These are phyloP conservation scores for Ophiocordyceps australis DNA, from an alignment of 2,329 filamentous ascomycete genomes.

Conservation along the genomic window DNA sequence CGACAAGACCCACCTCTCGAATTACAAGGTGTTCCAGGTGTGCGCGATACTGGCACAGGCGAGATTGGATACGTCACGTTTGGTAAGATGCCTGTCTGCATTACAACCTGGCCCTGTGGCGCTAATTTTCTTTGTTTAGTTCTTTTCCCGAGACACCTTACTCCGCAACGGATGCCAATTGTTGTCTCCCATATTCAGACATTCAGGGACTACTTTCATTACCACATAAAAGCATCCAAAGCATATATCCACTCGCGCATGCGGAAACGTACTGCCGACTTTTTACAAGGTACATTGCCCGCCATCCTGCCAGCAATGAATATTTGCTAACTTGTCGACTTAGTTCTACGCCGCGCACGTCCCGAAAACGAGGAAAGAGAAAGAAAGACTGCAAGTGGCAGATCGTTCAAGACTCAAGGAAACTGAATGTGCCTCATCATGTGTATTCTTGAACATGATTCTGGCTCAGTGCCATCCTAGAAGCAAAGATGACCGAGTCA, in stretches of 20 bases:
- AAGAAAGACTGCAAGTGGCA: slow-evolving; percentile 90
- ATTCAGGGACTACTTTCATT: slow-evolving; percentile 99
- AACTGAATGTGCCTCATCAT: slow-evolving; percentile 8
- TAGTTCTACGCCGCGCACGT: slow-evolving; percentile 87
- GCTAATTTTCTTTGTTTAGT: too few species aligned
- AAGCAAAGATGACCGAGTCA: too few species aligned
- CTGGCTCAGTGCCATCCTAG: too few species aligned
- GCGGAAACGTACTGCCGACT: slow-evolving; percentile 93
- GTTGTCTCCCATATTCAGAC: slow-evolving; percentile 99
- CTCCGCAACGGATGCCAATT: slow-evolving; percentile 74
- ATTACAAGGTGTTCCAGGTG: slow-evolving; percentile 70
- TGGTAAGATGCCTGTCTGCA: slow-evolving; percentile 54
- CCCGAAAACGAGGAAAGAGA: slow-evolving; percentile 96
- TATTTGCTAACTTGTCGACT: slow-evolving; percentile 11
- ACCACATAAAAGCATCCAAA: slow-evolving; percentile 99
- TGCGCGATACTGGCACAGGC: slow-evolving; percentile 55
- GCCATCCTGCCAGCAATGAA: neutral
- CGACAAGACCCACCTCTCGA: slow-evolving; percentile 87
- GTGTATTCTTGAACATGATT: too few species aligned
- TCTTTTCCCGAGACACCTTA: slow-evolving; percentile 87
- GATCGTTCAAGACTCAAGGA: slow-evolving; percentile 57
- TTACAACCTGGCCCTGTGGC: too few species aligned
- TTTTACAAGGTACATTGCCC: slow-evolving; percentile 69
- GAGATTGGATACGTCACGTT: slow-evolving; percentile 98
- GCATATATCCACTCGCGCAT: slow-evolving; percentile 98